Evolutionary conservation across 176 grass and related monocot genomes (phyloP).

Genomic region (Zizania latifolia): DNA sequence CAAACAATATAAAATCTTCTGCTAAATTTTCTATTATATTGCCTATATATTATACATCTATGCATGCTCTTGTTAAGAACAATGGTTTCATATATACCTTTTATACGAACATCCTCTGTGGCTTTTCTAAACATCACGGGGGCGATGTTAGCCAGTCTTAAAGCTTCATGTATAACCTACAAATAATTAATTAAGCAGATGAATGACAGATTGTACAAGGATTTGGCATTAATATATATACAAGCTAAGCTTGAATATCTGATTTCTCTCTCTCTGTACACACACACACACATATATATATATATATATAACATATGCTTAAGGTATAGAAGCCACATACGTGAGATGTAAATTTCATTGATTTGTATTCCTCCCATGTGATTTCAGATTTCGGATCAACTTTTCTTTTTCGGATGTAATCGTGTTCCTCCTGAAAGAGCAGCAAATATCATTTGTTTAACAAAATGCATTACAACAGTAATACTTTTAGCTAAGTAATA

Average conservation of each 20-base stretch:
- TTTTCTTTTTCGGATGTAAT: slow-evolving; percentile 29
- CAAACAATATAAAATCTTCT: background rate
- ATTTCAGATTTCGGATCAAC: slow-evolving; percentile 31
- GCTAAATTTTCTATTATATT: too few relatives aligned
- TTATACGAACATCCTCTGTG: slow-evolving; percentile 43
- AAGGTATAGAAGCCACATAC: background rate
- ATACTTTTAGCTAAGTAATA: too few relatives aligned
- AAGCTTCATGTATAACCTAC: slow-evolving; percentile 48
- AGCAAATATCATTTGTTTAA: too few relatives aligned
- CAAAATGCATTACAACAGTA: too few relatives aligned
- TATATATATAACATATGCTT: background rate
- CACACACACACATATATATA: background rate
- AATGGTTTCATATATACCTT: too few relatives aligned
- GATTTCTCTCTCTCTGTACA: too few relatives aligned
- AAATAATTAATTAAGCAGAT: background rate
- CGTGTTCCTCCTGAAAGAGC: slow-evolving; percentile 51
- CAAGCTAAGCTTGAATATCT: too few relatives aligned
- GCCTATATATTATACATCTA: too few relatives aligned
- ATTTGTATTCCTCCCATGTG: slow-evolving; percentile 68
- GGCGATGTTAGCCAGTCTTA: slow-evolving; percentile 50
- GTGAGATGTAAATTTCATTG: slow-evolving; percentile 56
- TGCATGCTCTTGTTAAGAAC: too few relatives aligned
- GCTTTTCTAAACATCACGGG: slow-evolving; percentile 45
- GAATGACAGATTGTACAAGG: background rate
- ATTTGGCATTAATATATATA: background rate